Evolutionary conservation across 495 filamentous ascomycete species (phyloP).

Genomic region (Xylaria venustula): DNA sequence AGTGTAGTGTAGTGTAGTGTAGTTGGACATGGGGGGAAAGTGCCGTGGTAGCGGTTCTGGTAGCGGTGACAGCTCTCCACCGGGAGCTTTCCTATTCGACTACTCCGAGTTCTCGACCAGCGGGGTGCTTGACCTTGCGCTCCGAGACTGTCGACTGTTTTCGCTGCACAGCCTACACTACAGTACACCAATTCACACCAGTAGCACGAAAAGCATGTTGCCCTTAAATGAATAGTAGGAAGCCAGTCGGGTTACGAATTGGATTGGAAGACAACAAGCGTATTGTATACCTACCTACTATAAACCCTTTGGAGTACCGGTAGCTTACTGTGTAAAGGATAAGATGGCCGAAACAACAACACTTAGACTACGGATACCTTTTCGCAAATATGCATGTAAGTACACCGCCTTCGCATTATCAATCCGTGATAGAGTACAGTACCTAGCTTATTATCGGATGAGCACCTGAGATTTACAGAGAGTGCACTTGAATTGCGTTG

Average conservation of each 20-base stretch:
- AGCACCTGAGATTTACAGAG: too few species aligned
- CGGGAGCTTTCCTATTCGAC: constrained; percentile 12
- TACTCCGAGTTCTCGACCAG: not conserved
- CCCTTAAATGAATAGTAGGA: not conserved
- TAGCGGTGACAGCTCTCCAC: constrained; percentile 8
- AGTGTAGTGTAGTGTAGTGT: too few species aligned
- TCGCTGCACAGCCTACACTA: not conserved
- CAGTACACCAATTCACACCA: too few species aligned
- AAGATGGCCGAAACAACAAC: too few species aligned
- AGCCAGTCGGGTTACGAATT: too few species aligned
- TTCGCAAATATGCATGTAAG: too few species aligned
- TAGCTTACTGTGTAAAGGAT: not conserved
- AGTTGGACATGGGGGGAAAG: not conserved
- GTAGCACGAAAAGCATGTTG: not conserved
- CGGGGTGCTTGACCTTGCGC: too few species aligned
- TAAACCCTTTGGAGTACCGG: too few species aligned
- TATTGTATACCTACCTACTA: too few species aligned
- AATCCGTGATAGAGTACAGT: not conserved
- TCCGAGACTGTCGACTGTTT: not conserved
- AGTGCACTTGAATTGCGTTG: too few species aligned
- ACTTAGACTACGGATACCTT: too few species aligned
- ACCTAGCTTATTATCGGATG: not conserved
- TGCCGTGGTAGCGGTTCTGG: constrained; percentile 8
- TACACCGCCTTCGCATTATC: constrained; percentile 11
- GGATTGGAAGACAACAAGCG: too few species aligned